Evolutionary conservation across 2,329 filamentous ascomycete species (phyloP), one percentile per base, ranked within the genome.

Genomic region (Fusarium hostae): DNA sequence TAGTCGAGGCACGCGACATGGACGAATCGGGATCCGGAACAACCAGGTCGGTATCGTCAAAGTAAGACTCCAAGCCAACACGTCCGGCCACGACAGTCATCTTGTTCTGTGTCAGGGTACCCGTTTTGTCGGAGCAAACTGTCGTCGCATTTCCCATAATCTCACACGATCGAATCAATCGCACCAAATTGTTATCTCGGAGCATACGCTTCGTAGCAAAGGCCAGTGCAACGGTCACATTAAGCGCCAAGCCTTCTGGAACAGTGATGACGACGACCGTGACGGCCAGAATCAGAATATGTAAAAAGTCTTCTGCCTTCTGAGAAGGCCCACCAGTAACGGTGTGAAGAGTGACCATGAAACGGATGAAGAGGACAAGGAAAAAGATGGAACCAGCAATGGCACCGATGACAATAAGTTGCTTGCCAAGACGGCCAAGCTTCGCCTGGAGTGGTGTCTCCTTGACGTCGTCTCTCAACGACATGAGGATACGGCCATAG

Each of bases 361-460:
- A 84, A 7, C 79, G 81, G 50, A 84, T 80, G 34, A 84, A 81
- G 5, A 84, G 76, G 32, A 84, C 75, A 13, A 83, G 62, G 62
- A 84, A 84, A 73, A 84, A 84, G 40, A 84, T 72, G 26, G 79
- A 70, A 37, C 83, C 83, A n/a, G 79, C 84, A 43, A 81, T 70
- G 24, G 76, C 76, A 12, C 83, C 83, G 59, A 84, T 81, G 3
- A 81, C 79, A 28, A 83, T 84, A 62, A 95, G 94, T 76, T 94
- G 92, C 75, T 94, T 92, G 10, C 93, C 93, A 22, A 95, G 84
- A 7, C 90, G 85, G 72, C 94, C 94, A 64, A 95, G 84, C 80
- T 94, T 95, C 5, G 88, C 90, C 79, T 95, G 93, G 11, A 95
- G 67, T 6, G 93, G 93, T 2, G 93, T 95, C 28, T 92, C 91